Base-by-base conservation (phyloP, 352 stramenopile genomes). In the Phytophthora ohioensis region DNA sequence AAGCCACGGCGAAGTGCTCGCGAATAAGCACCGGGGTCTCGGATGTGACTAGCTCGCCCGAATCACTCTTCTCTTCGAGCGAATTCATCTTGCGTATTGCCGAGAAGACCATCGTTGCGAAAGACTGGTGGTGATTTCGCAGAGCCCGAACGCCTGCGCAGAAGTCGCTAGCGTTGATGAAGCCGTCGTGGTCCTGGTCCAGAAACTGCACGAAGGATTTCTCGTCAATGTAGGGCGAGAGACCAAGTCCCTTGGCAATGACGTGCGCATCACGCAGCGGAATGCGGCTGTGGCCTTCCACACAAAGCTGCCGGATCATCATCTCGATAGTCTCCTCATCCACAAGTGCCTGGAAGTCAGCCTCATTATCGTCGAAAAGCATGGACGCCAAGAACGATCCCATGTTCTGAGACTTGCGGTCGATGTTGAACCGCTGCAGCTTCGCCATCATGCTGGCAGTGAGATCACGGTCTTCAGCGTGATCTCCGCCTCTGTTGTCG, bases 321-420 rank as follows among this genome's bases (percentile, higher is more conserved):
- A 69, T 74, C 31, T 86, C 81, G 57, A 94, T 85, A 8, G 82
- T 87, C 46, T 82, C 64, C 15, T 82, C 64, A 48, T 92, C 80
- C 53, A 83, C 73, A 34, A 92, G 79, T 13, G 78, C 68, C 30
- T 76, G 64, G 69, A 84, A 90, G 69, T 91, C 87, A 2, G 69
- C 73, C 32, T 92, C 87, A 35, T 73, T 85, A 17, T 71, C 75
- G 31, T 91, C 81, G 21, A 67, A 5, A 36, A 92, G 64, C 79
- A 92, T 88, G 3, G 45, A 78, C 8, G 72, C 75, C 73, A 94
- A 82, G 60, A 88, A 91, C 17, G 68, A 81, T 4, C 76, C 84
- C 81, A 94, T 91, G 59, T 89, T 91, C 58, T 92, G 79, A 39
- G 87, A 91, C 65, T 92, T 91, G 71, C 87, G 87, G 39, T 91